A percentile compares a stretch with the other conserved stretches of the same genome.
Evolutionary conservation across 805 yeast genomes (phyloP).

Genomic region (Sugiyamaella chiloensis): DNA sequence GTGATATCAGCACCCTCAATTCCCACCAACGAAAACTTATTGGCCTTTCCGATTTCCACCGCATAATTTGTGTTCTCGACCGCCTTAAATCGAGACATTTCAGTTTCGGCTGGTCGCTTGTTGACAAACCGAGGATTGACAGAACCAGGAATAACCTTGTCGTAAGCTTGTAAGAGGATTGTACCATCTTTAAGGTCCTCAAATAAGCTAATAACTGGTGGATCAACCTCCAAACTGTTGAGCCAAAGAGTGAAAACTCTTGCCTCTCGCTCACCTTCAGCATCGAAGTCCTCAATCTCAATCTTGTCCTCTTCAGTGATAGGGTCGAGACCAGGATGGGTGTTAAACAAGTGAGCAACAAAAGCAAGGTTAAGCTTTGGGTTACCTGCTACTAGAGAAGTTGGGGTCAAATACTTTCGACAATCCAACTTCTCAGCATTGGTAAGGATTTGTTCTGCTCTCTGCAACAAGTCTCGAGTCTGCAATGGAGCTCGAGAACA

Average conservation of each 20-base stretch:
- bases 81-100: conserved; percentile 87
- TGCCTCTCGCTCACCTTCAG: conserved; percentile 99
- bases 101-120: conserved; percentile 78
- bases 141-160: conserved; percentile 91
- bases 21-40: conserved; percentile 91
- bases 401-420: conserved; percentile 92
- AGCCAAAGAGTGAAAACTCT: conserved; percentile 97
- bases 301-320: conserved; percentile 85
- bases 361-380: conserved; percentile 95
- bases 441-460: conserved; percentile 82
- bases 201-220: conserved; percentile 85
- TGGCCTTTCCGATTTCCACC: conserved; percentile 92
- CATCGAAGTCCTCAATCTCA: conserved; percentile 96
- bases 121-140: conserved; percentile 78
- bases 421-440: conserved; percentile 91
- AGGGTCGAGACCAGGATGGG: conserved; percentile 95
- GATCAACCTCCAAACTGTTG: conserved; percentile 93
- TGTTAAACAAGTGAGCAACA: conserved; percentile 95
- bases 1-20: conserved; percentile 97
- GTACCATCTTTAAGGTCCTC: conserved; percentile 95
- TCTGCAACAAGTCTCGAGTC: conserved; percentile 63
- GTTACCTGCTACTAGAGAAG: conserved; percentile 89
- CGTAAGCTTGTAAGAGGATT: conserved; percentile 85
- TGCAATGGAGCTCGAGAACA: conserved; percentile 84
- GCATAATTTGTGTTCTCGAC: conserved; percentile 97